Evolutionary conservation across 2,329 filamentous ascomycete species (phyloP).

Genomic region (Lecanoromycetidae sp.): DNA sequence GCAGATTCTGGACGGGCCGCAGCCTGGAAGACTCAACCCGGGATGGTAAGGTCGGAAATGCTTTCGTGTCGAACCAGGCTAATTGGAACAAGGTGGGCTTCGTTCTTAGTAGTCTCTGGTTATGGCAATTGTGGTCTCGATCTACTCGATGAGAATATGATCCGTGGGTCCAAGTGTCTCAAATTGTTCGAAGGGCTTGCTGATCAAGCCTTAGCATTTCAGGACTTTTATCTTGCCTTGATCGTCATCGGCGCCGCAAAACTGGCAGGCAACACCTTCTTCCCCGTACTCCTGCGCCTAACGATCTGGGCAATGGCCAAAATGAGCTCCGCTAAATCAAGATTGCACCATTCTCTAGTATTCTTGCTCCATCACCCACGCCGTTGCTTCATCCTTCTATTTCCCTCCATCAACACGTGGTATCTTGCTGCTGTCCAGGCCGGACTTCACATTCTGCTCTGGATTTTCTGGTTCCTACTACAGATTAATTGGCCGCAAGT

Average conservation of each 20-base stretch:
- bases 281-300: constrained; percentile 51
- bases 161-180: neutral
- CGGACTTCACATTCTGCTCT: constrained; percentile 50
- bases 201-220: neutral
- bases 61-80: too few relatives aligned
- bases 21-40: neutral
- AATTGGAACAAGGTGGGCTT: neutral
- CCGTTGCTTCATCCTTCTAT: constrained; percentile 35
- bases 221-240: constrained; percentile 18
- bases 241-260: constrained; percentile 44
- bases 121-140: neutral
- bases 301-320: constrained; percentile 40
- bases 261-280: constrained; percentile 54
- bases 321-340: neutral
- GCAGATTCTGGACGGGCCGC: neutral
- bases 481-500: constrained; percentile 50
- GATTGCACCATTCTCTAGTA: constrained; percentile 29
- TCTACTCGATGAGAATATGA: neutral
- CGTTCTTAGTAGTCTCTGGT: neutral
- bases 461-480: constrained; percentile 53
- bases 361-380: constrained; percentile 28
- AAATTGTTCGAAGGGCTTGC: neutral
- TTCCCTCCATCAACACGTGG: constrained; percentile 40
- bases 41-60: neutral
- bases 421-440: constrained; percentile 52